Conservation (phyloP, 2,329 filamentous ascomycete species). For the Verticillium zaregamsianum region DNA sequence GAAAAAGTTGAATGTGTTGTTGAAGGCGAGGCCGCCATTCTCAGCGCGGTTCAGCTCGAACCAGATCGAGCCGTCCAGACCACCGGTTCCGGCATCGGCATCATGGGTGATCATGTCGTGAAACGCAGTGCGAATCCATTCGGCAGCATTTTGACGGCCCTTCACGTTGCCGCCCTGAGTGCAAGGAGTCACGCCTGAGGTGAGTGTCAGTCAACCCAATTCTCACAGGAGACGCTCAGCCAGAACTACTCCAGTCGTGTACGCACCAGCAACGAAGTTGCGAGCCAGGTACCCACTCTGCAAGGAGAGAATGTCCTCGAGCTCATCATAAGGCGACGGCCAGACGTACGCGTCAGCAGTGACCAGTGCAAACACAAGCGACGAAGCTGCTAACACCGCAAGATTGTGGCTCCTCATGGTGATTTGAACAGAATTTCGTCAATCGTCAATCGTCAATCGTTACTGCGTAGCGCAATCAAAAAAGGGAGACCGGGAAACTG, state of each 20-base stretch:
- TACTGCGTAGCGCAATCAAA: not conserved
- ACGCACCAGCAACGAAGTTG: constrained; percentile 17
- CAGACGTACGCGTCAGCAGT: constrained; percentile 13
- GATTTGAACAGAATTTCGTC: not conserved
- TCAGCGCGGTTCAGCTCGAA: constrained; percentile 23
- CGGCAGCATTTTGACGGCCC: constrained; percentile 21
- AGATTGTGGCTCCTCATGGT: not conserved
- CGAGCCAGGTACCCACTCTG: constrained; percentile 15
- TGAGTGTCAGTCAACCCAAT: not conserved
- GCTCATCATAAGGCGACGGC: constrained; percentile 15
- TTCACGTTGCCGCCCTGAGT: constrained; percentile 14
- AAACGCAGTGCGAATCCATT: constrained; percentile 27
- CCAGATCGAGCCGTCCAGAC: constrained; percentile 25
- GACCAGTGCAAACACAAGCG: not conserved
- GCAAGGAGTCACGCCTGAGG: constrained; percentile 13
- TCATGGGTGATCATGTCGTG: constrained; percentile 25
- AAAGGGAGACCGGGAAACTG: not conserved
- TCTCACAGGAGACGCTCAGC: not conserved
- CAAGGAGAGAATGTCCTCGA: constrained; percentile 16
- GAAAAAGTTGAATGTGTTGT: constrained; percentile 21
- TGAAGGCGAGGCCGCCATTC: constrained; percentile 24
- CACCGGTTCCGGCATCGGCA: constrained; percentile 19
- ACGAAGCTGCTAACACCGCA: not conserved
- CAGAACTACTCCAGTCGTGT: not conserved
- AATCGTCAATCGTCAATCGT: not conserved